Evolutionary conservation across 2,329 filamentous ascomycete species (phyloP), one percentile per base, ranked within the genome.

Genomic region (Cercospora zeina): DNA sequence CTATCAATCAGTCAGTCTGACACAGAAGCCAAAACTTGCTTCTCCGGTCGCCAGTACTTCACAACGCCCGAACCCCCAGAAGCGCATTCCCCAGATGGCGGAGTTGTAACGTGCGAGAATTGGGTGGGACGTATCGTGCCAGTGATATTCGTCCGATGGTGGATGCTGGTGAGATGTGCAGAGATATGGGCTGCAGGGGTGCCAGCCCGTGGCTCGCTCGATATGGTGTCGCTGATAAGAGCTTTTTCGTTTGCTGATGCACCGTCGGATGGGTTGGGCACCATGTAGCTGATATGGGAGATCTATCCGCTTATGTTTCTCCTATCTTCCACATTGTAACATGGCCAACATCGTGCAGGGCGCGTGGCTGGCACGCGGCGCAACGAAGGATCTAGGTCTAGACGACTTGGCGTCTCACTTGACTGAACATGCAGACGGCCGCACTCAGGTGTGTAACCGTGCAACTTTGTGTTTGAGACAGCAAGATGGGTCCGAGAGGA

Each of bases 41-140:
- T 67, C 66, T 67, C 66, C 66, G 67, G 65, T 50, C 59, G 16
- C 36, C 37, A 54, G 37, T 39, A 47, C 49, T 64, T 57, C 62
- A 53, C 49, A 53, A 13, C 56, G 56, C 51, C 34, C 27, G 54
- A 60, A 53, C 58, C 30, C 33, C 57, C 56, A 56, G 59, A 64
- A 55, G 37, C 58, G 55, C 55, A 14, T 11, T 19, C 49, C 31
- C 49, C 49, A 68, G 57, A 67, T 65, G 67, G 68, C 68, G 65
- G 68, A 64, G 62, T 36, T 51, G 57, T 51, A 30, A 42, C 42
- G 8, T 13, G 56, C 34, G 61, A 55, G 61, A 53, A 34, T 53
- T 33, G 30, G 30, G 8, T 16, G 49, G 49, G 30, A 33, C 49
- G 14, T 31, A 53, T 53, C 49, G 21, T 27, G 42, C 42, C 42